phyloP scores from a whole-genome alignment of 2,329 filamentous ascomycete genomes.

The Epichloe baconii region DNA sequence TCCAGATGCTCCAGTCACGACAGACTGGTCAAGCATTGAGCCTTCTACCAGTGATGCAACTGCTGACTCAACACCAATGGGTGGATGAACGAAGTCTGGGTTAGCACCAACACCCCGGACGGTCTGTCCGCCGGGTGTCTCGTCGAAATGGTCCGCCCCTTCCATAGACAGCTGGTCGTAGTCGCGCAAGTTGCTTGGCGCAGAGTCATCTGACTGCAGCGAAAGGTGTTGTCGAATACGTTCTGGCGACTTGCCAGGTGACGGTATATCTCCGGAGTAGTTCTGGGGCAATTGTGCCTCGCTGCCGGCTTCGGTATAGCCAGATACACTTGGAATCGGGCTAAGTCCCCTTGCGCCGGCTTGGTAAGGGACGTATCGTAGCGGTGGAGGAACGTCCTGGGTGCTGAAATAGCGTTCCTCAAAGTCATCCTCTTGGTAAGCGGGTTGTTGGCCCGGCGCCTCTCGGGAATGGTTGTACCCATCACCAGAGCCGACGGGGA shows the following conservation, averaged over 20 bases:
- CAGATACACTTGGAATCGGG: slow-evolving; percentile 85
- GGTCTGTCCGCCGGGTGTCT: slow-evolving; percentile 51
- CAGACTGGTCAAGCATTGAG: slow-evolving; percentile 54
- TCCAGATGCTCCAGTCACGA: slow-evolving; percentile 48
- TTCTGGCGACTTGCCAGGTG: slow-evolving; percentile 38
- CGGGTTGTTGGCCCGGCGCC: slow-evolving; percentile 16
- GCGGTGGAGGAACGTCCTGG: slow-evolving; percentile 50
- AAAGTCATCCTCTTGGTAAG: slow-evolving; percentile 29
- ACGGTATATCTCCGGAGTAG: slow-evolving; percentile 41
- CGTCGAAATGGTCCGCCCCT: slow-evolving; percentile 45
- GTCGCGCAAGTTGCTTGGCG: slow-evolving; percentile 31
- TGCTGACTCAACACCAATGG: slow-evolving; percentile 67
- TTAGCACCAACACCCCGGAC: slow-evolving; percentile 61
- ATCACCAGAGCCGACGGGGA: slow-evolving; percentile 29
- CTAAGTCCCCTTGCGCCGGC: slow-evolving; percentile 62
- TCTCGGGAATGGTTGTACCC: slow-evolving; percentile 23
- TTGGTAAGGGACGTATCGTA: slow-evolving; percentile 56
- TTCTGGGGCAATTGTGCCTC: slow-evolving; percentile 44
- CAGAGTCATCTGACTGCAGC: slow-evolving; percentile 21
- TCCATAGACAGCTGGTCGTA: slow-evolving; percentile 42
- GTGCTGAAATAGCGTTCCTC: slow-evolving; percentile 39
- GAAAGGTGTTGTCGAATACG: slow-evolving; percentile 21
- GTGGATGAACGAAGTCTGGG: slow-evolving; percentile 61
- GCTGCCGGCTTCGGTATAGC: slow-evolving; percentile 60
- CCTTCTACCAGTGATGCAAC: slow-evolving; percentile 79